Evolutionary conservation across 768 basidiomycete genomes (phyloP).

Genomic region (Lepiota subincarnata): DNA sequence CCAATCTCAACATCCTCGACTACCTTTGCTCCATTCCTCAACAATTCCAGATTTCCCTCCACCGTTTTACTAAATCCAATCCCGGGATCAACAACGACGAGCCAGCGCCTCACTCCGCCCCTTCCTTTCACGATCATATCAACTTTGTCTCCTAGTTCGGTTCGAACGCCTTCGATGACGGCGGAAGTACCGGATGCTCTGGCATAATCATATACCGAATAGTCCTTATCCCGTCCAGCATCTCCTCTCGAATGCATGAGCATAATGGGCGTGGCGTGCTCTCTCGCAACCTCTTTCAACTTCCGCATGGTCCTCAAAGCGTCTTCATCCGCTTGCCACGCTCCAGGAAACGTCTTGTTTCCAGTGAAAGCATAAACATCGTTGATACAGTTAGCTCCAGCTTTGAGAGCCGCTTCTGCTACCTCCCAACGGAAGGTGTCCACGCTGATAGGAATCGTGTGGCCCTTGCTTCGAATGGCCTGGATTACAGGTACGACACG

Average conservation of each 20-base stretch:
- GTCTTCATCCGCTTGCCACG: conserved; percentile 21
- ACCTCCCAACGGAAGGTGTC: conserved; percentile 89
- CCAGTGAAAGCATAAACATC: conserved; percentile 86
- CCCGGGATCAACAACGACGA: conserved; percentile 87
- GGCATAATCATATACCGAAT: conserved; percentile 40
- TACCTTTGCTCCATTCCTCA: conserved; percentile 48
- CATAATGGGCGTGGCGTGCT: conserved; percentile 72
- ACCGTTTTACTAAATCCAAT: conserved; percentile 90
- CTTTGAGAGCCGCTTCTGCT: conserved; percentile 65
- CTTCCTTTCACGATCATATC: conserved; percentile 57
- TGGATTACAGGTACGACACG: conserved; percentile 72
- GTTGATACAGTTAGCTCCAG: conserved; percentile 92
- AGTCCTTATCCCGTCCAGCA: conserved; percentile 70
- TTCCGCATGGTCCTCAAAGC: conserved; percentile 36
- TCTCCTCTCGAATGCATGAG: conserved; percentile 95
- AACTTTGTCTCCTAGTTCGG: conserved; percentile 70
- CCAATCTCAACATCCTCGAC: conserved; percentile 37
- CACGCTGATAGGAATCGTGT: conserved; percentile 63
- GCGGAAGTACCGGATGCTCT: conserved; percentile 24
- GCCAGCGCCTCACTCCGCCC: conserved; percentile 81
- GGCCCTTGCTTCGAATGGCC: conserved; percentile 41
- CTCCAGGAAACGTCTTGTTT: conserved; percentile 34
- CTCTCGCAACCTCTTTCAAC: conserved; percentile 66
- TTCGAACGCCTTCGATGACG: conserved; percentile 62
- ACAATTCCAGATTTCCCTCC: conserved; percentile 65